These are phyloP conservation scores for Rubus idaeus DNA, from an alignment of 306 rosid genomes.

Conservation along the genomic window DNA sequence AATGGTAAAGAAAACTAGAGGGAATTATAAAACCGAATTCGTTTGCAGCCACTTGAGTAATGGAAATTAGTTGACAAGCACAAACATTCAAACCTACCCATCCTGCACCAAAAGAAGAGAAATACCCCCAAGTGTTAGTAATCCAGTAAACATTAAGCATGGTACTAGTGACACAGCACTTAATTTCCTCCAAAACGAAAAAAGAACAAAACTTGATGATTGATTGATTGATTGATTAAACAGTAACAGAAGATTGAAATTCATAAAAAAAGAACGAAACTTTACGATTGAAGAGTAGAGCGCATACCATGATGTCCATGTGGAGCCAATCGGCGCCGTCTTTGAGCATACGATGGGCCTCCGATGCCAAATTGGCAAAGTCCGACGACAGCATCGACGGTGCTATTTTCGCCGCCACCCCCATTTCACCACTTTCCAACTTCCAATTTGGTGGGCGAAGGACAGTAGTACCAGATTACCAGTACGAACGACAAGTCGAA, in stretches of 20 bases:
- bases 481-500: background rate
- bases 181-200: background rate
- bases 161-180: background rate
- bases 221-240: background rate
- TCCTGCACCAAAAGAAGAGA: constrained; percentile 60
- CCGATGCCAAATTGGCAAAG: constrained; percentile 92
- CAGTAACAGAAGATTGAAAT: background rate
- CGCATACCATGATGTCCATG: constrained; percentile 92
- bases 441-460: background rate
- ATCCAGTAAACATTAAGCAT: background rate
- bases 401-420: constrained; percentile 75
- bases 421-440: constrained; percentile 28
- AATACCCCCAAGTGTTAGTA: background rate
- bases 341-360: constrained; percentile 72
- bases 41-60: constrained; percentile 23
- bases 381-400: constrained; percentile 98
- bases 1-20: constrained; percentile 1
- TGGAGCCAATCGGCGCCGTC: constrained; percentile 99
- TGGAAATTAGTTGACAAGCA: constrained; percentile 25
- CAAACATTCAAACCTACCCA: constrained; percentile 64
- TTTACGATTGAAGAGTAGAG: background rate
- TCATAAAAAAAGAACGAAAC: background rate
- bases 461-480: background rate
- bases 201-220: background rate
- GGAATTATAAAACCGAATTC: constrained; percentile 33